These are phyloP conservation scores for Saccharomycopsis sp. DNA, from an alignment of 805 yeast species.

Conservation along the genomic window DNA sequence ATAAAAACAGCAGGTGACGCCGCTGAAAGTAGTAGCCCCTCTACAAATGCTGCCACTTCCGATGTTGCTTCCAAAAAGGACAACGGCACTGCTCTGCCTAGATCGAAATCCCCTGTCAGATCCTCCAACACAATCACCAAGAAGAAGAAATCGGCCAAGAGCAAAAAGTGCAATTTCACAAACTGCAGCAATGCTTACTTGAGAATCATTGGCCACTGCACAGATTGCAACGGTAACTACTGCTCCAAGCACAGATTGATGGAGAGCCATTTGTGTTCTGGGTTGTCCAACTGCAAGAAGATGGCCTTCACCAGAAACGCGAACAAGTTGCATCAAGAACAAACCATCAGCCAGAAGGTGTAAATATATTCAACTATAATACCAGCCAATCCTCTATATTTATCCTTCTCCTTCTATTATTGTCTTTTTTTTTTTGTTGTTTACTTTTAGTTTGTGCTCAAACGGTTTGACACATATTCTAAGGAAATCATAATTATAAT, in stretches of 20 bases:
- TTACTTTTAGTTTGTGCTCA: too few species aligned
- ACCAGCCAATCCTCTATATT: too few species aligned
- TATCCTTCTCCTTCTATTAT: too few species aligned
- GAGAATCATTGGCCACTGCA: conserved; percentile 70
- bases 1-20: neutral
- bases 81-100: too few species aligned
- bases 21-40: neutral
- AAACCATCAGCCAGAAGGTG: conserved; percentile 42
- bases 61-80: neutral
- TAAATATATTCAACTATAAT: too few species aligned
- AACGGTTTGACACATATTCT: too few species aligned
- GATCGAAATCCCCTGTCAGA: conserved; percentile 7
- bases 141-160: conserved; percentile 27
- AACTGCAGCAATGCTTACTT: conserved; percentile 57
- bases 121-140: conserved; percentile 6
- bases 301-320: conserved; percentile 80
- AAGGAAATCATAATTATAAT: too few species aligned
- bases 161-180: conserved; percentile 42
- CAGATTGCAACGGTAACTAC: conserved; percentile 73
- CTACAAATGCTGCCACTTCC: neutral
- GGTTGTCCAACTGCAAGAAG: conserved; percentile 72
- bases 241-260: conserved; percentile 81
- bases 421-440: too few species aligned
- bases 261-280: conserved; percentile 77
- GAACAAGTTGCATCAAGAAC: conserved; percentile 70